phyloP scores from a whole-genome alignment of 495 filamentous ascomycete species.

The Penicillium egyptiacum region DNA sequence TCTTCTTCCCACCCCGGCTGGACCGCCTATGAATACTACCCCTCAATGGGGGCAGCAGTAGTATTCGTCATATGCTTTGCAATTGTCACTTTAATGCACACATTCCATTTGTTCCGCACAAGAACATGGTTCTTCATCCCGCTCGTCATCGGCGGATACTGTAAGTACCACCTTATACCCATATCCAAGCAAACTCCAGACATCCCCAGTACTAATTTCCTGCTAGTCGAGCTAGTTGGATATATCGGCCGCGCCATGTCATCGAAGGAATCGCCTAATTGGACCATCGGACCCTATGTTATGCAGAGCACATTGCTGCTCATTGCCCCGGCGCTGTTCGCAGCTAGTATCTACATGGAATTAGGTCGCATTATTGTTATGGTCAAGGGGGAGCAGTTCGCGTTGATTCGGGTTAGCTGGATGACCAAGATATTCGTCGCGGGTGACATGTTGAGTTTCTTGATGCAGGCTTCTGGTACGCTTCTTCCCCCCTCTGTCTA shows the following conservation, averaged over 20 bases:
- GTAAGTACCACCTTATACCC: slow-evolving; percentile 35
- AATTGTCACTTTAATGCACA: slow-evolving; percentile 37
- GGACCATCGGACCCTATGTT: slow-evolving; percentile 41
- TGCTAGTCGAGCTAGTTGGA: slow-evolving; percentile 38
- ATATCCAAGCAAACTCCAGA: not conserved
- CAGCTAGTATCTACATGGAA: slow-evolving; percentile 59
- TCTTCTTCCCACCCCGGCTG: slow-evolving; percentile 14
- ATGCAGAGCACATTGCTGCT: slow-evolving; percentile 49
- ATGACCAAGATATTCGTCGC: slow-evolving; percentile 48
- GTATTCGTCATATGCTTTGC: slow-evolving; percentile 52
- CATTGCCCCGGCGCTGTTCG: slow-evolving; percentile 50
- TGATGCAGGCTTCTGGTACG: slow-evolving; percentile 29
- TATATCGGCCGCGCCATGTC: slow-evolving; percentile 39
- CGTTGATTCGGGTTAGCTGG: slow-evolving; percentile 42
- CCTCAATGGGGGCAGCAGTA: slow-evolving; percentile 47
- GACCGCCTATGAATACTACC: slow-evolving; percentile 49
- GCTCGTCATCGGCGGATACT: slow-evolving; percentile 51
- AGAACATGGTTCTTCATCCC: slow-evolving; percentile 54
- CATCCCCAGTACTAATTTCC: not conserved
- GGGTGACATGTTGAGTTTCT: slow-evolving; percentile 43
- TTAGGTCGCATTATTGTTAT: slow-evolving; percentile 49
- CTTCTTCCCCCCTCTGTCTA: not conserved
- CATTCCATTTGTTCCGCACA: slow-evolving; percentile 38
- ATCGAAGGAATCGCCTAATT: slow-evolving; percentile 26
- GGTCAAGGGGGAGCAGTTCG: slow-evolving; percentile 38